A percentile compares a stretch with the other conserved stretches of the same genome.
Evolutionary conservation across 2,329 filamentous ascomycete species (phyloP).

Genomic region (Penicillium olsonii): DNA sequence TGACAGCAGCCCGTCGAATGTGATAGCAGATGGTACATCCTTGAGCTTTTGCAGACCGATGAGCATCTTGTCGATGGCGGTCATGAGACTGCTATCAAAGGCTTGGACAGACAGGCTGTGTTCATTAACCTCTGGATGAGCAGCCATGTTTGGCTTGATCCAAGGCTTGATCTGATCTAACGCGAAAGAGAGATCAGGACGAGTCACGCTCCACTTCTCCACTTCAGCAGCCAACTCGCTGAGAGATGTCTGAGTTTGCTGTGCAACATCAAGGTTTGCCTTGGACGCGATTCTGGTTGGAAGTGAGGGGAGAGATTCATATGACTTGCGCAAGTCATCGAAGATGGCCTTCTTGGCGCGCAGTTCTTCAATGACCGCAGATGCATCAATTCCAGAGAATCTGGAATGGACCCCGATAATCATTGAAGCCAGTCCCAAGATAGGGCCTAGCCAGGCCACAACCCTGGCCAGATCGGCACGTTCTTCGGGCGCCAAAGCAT

Average conservation of each 20-base stretch:
- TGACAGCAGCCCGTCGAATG: conserved; percentile 65
- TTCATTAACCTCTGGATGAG: conserved; percentile 11
- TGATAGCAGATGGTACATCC: conserved; percentile 58
- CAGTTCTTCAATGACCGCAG: conserved; percentile 49
- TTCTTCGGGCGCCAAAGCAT: conserved; percentile 17
- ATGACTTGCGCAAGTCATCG: conserved; percentile 44
- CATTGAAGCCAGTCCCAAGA: conserved; percentile 64
- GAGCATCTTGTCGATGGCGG: conserved; percentile 72
- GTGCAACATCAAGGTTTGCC: conserved; percentile 29
- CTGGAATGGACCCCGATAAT: conserved; percentile 68
- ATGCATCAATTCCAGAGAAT: conserved; percentile 58
- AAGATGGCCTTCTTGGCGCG: conserved; percentile 54
- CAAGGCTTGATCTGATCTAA: conserved; percentile 68
- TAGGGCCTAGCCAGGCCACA: conserved; percentile 65
- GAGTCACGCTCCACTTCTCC: conserved; percentile 43
- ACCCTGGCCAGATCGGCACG: conserved; percentile 28
- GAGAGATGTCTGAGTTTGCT: conserved; percentile 32
- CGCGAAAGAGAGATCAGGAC: conserved; percentile 65
- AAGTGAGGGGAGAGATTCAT: conserved; percentile 50
- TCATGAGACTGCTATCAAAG: conserved; percentile 62
- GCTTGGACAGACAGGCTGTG: conserved; percentile 37
- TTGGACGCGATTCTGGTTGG: conserved; percentile 52
- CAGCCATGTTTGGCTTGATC: conserved; percentile 46
- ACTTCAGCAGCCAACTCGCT: conserved; percentile 44
- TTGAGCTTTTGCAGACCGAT: conserved; percentile 72